Evolutionary conservation across 2,329 filamentous ascomycete species (phyloP).

Genomic region (Capronia americana): DNA sequence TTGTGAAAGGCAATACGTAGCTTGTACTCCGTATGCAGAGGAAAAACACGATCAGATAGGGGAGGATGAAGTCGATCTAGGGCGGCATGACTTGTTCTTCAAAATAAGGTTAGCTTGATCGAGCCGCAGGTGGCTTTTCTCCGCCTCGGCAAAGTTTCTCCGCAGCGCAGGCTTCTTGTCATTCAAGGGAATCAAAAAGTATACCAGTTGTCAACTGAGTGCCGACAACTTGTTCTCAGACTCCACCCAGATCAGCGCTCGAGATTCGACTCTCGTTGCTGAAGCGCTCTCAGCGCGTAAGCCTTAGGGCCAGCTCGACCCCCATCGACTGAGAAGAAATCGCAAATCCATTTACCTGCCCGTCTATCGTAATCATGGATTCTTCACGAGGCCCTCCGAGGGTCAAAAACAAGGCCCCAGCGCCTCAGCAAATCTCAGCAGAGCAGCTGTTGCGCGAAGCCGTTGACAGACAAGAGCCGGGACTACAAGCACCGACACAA

Average conservation of each 20-base stretch:
- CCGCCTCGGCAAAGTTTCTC: background rate
- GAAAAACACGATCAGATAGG: background rate
- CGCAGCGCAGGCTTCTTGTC: background rate
- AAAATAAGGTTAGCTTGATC: background rate
- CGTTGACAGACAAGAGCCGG: slow-evolving; percentile 91
- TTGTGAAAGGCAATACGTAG: background rate
- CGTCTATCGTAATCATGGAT: slow-evolving; percentile 70
- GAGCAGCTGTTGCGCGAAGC: slow-evolving; percentile 97
- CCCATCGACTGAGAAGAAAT: background rate
- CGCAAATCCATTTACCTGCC: background rate
- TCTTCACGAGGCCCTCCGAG: slow-evolving; percentile 85
- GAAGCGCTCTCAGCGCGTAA: background rate
- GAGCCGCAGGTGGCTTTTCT: no score
- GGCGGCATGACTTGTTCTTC: background rate
- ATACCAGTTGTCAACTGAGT: background rate
- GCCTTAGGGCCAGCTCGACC: background rate
- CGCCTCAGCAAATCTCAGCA: slow-evolving; percentile 88
- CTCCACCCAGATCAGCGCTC: background rate
- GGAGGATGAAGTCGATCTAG: background rate
- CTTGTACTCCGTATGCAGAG: background rate
- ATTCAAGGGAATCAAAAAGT: background rate
- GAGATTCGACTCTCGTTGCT: background rate
- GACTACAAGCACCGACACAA: slow-evolving; percentile 87
- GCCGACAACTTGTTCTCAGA: background rate
- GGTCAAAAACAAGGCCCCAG: slow-evolving; percentile 98